Percentiles rank a stretch among this genome's conserved stretches.
Evolutionary conservation across 2,329 filamentous ascomycete species (phyloP).

Genomic region (Pezicula radicicola): DNA sequence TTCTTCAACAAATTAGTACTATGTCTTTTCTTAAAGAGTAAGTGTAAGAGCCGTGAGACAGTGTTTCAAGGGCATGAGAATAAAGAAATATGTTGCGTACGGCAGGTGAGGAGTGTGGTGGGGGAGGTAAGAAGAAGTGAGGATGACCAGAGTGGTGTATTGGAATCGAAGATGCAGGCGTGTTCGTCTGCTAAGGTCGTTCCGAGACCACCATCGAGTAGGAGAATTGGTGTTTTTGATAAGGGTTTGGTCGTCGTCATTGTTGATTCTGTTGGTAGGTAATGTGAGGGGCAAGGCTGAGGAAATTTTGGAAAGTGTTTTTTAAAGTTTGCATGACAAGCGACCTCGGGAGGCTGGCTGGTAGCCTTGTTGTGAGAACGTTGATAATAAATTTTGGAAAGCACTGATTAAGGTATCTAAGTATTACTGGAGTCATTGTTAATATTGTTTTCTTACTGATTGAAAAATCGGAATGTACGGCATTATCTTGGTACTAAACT

Average conservation of each 20-base stretch:
- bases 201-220: slow-evolving; percentile 67
- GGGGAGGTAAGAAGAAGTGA: slow-evolving; percentile 55
- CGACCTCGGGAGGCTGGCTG: not conserved
- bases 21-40: no score
- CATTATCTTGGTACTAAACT: no score
- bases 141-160: slow-evolving; percentile 64
- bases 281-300: not conserved
- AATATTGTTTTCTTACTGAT: no score
- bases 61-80: no score
- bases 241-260: not conserved
- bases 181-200: slow-evolving; percentile 62
- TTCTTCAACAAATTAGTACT: no score
- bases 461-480: no score
- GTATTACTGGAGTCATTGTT: no score
- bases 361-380: no score
- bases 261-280: not conserved
- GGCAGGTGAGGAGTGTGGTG: slow-evolving; percentile 10
- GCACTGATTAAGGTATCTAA: no score
- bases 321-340: not conserved
- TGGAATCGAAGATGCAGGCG: slow-evolving; percentile 45
- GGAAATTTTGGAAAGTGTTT: not conserved
- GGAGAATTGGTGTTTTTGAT: slow-evolving; percentile 25
- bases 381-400: no score
- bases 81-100: no score
- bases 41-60: no score